Evolutionary conservation across 768 basidiomycete genomes (phyloP).

Genomic region (Hebeloma cylindrosporum): DNA sequence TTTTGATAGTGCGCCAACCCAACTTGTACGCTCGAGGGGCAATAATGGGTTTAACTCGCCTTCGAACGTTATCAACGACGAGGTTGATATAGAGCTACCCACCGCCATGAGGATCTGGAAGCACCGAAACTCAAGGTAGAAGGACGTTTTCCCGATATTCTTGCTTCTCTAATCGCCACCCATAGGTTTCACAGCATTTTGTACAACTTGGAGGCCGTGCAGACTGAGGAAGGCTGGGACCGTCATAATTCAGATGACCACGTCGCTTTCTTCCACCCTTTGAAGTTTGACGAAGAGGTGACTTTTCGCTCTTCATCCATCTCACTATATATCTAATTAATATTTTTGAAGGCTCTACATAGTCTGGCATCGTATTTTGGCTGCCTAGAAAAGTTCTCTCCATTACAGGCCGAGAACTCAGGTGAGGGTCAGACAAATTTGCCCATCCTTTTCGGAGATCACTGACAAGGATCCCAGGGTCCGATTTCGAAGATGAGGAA

Average conservation of each 20-base stretch:
- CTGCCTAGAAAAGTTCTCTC: conserved; percentile 54
- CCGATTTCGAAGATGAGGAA: not conserved
- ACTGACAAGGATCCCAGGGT: not conserved
- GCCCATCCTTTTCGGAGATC: too few species aligned
- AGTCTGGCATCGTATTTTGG: conserved; percentile 63
- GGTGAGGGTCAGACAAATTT: too few species aligned
- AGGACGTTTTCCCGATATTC: not conserved
- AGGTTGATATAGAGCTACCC: conserved; percentile 50
- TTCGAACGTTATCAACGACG: conserved; percentile 23
- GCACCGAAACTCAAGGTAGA: conserved; percentile 52
- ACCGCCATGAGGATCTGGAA: conserved; percentile 62
- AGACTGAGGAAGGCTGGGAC: conserved; percentile 35
- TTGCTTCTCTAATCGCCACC: not conserved
- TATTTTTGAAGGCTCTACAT: conserved; percentile 44
- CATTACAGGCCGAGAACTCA: too few species aligned
- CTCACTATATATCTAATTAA: not conserved
- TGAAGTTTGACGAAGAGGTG: conserved; percentile 62
- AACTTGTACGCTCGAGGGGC: conserved; percentile 33
- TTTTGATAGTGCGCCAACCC: conserved; percentile 36
- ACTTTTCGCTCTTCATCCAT: conserved; percentile 9
- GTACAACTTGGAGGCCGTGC: conserved; percentile 58
- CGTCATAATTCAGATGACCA: conserved; percentile 24
- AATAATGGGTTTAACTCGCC: conserved; percentile 12
- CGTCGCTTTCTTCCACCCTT: conserved; percentile 51
- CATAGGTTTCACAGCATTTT: conserved; percentile 41